phyloP scores from a whole-genome alignment of 306 rosid genomes.

The Prunus mira region DNA sequence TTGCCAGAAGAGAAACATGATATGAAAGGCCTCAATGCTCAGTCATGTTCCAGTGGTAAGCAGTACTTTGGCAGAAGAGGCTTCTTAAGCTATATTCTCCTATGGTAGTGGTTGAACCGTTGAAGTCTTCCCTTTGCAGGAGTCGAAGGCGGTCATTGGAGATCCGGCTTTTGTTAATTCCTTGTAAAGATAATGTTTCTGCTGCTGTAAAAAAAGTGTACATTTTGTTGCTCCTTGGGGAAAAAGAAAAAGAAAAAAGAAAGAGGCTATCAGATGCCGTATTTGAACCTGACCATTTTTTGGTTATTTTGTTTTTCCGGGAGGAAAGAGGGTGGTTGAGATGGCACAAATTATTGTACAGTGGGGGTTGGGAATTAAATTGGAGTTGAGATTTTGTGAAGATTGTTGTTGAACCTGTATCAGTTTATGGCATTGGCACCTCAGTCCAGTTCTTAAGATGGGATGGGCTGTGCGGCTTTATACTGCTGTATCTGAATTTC shows the following conservation, averaged over 20 bases:
- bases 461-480: not conserved
- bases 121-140: constrained; percentile 4
- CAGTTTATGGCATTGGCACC: not conserved
- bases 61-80: not conserved
- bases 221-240: not conserved
- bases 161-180: constrained; percentile 24
- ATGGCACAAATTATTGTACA: constrained; percentile 30
- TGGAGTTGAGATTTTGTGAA: constrained; percentile 12
- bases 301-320: not conserved
- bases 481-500: constrained; percentile 9
- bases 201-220: constrained; percentile 28
- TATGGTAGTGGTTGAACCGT: not conserved
- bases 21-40: not conserved
- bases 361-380: constrained; percentile 18
- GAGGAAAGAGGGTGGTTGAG: constrained; percentile 22
- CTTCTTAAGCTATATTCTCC: constrained; percentile 1
- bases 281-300: not conserved
- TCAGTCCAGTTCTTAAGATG: constrained; percentile 5
- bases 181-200: constrained; percentile 14
- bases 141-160: not conserved
- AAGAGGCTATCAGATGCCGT: not conserved
- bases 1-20: constrained; percentile 5
- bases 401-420: constrained; percentile 17
- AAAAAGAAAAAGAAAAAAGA: too few relatives aligned
- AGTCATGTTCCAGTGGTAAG: constrained; percentile 14